These are phyloP conservation scores for Termitomyces sp. DNA, from an alignment of 768 basidiomycete species.

Conservation along the genomic window DNA sequence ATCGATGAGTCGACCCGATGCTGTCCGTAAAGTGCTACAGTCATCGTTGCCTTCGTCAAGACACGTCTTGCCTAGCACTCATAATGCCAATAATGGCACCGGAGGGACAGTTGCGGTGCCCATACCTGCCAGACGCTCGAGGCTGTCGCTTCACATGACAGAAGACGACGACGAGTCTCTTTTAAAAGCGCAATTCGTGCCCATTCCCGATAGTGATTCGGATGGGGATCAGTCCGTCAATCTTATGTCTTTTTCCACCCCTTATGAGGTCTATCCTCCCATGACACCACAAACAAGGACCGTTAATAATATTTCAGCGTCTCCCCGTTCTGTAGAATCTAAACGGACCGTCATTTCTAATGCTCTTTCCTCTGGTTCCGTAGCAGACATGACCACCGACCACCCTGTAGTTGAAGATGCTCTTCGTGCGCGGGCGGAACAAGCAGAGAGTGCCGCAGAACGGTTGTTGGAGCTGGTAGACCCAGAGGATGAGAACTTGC, in stretches of 20 bases:
- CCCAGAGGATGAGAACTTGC: constrained; percentile 56
- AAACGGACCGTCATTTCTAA: constrained; percentile 49
- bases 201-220: constrained; percentile 72
- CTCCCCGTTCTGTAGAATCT: constrained; percentile 47
- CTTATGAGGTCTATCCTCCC: constrained; percentile 46
- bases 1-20: constrained; percentile 25
- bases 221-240: constrained; percentile 58
- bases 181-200: constrained; percentile 64
- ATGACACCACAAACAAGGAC: constrained; percentile 22
- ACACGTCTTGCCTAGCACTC: constrained; percentile 25
- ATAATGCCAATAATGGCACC: constrained; percentile 18
- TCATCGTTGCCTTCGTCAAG: constrained; percentile 29
- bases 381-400: constrained; percentile 28
- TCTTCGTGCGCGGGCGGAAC: constrained; percentile 79
- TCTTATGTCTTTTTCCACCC: constrained; percentile 67
- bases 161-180: constrained; percentile 52
- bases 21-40: constrained; percentile 33
- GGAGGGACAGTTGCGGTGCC: constrained; percentile 24
- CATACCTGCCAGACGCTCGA: constrained; percentile 35
- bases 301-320: constrained; percentile 42
- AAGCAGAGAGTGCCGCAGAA: constrained; percentile 91
- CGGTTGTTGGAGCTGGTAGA: constrained; percentile 83
- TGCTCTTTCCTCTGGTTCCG: constrained; percentile 53
- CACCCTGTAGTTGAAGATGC: constrained; percentile 74
- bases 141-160: constrained; percentile 31